These are phyloP conservation scores for Haemoproteus tartakovskyi DNA, from an alignment of 169 alveolate species.

Conservation along the genomic window DNA sequence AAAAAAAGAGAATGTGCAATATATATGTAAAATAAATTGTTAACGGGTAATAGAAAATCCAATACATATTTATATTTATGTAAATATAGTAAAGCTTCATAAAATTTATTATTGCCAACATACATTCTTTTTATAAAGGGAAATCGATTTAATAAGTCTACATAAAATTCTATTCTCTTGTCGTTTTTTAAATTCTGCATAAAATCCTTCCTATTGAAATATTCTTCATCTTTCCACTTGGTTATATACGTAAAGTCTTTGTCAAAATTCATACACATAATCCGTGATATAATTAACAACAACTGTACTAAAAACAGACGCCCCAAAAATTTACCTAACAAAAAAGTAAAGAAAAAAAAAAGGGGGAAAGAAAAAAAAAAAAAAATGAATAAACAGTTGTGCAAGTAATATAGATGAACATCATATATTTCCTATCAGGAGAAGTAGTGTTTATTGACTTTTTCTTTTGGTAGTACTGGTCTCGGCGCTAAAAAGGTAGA, in stretches of 20 bases:
- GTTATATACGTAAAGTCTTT: slow-evolving; percentile 29
- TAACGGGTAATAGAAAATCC: slow-evolving; percentile 37
- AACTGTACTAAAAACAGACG: slow-evolving; percentile 13
- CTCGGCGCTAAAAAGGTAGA: no score
- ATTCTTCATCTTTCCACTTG: slow-evolving; percentile 64
- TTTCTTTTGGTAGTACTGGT: no score
- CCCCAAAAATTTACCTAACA: slow-evolving; percentile 48
- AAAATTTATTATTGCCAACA: slow-evolving; percentile 49
- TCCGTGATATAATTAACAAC: slow-evolving; percentile 32
- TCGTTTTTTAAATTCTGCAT: slow-evolving; percentile 15
- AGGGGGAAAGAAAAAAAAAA: neutral
- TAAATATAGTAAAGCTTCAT: slow-evolving; percentile 29
- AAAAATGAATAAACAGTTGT: neutral
- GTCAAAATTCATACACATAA: slow-evolving; percentile 33
- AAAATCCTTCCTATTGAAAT: slow-evolving; percentile 41
- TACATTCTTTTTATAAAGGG: slow-evolving; percentile 35
- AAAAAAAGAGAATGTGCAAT: slow-evolving; percentile 59
- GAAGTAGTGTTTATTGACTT: no score
- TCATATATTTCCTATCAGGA: no score
- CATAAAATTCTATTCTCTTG: slow-evolving; percentile 52
- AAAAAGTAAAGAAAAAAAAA: neutral
- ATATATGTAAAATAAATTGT: slow-evolving; percentile 51
- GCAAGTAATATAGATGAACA: neutral
- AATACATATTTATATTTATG: slow-evolving; percentile 49
- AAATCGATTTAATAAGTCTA: slow-evolving; percentile 38